Conservation (phyloP, 495 filamentous ascomycete species). For the Xylaria longipes region DNA sequence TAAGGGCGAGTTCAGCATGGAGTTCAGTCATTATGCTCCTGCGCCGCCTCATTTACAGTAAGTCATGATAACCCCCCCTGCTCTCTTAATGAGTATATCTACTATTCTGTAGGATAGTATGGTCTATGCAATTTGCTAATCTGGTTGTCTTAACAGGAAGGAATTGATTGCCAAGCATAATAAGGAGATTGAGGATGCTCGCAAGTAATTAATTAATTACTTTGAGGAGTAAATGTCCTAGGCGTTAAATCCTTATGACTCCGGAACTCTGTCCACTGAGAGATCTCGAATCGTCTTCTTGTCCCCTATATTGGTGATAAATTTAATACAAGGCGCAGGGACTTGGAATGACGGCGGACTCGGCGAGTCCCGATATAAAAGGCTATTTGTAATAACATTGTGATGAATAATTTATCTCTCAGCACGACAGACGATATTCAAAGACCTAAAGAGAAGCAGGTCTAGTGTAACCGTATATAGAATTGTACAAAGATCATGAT, state of each 20-base stretch:
- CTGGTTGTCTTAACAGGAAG: constrained; percentile 58
- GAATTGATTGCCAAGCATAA: constrained; percentile 88
- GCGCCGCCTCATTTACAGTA: constrained; percentile 91
- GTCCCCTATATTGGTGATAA: neutral
- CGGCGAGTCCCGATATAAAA: neutral
- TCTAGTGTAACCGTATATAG: constrained; percentile 19
- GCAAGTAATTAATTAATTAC: constrained; percentile 31
- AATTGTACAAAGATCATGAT: constrained; percentile 6
- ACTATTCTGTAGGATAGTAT: constrained; percentile 18
- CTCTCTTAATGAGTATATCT: neutral
- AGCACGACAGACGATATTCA: neutral
- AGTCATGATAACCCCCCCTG: constrained; percentile 41
- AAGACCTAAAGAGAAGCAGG: neutral
- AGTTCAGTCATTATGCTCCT: constrained; percentile 93
- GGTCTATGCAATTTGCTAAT: constrained; percentile 26
- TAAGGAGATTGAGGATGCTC: constrained; percentile 80
- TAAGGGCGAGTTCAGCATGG: constrained; percentile 99
- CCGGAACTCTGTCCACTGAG: neutral
- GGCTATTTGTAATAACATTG: constrained; percentile 20
- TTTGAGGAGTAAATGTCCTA: neutral
- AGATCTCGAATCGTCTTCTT: neutral
- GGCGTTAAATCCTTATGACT: neutral
- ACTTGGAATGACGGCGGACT: neutral
- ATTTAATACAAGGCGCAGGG: neutral
- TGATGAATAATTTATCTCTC: neutral